These are phyloP conservation scores for Naegleria gruberi DNA, from an alignment of 208 protist genomes.

Conservation along the genomic window DNA sequence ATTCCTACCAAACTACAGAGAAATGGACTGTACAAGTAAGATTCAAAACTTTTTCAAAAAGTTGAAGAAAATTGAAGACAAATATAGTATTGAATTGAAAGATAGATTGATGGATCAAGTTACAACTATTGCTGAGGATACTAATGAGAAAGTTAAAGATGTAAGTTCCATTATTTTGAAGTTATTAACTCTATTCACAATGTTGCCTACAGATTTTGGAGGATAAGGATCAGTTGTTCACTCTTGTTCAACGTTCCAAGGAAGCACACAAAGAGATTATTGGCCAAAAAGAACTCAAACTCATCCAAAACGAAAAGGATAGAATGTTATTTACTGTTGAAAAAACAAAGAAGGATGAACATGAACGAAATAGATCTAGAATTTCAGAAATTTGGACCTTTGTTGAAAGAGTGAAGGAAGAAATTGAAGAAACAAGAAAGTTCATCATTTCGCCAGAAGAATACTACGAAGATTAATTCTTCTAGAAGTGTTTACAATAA, in stretches of 20 bases:
- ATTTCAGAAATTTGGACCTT: constrained; percentile 16
- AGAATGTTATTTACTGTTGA: neutral
- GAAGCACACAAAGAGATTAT: neutral
- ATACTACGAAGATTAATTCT: neutral
- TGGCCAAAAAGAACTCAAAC: neutral
- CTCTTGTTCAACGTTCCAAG: neutral
- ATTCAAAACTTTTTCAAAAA: constrained; percentile 1
- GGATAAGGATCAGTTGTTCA: neutral
- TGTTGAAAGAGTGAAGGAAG: neutral
- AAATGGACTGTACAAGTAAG: neutral
- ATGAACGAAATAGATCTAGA: neutral
- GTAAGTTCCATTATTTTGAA: neutral
- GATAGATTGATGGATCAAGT: neutral
- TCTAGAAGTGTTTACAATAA: too few species aligned
- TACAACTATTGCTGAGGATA: neutral
- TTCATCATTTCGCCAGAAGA: neutral
- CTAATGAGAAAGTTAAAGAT: neutral
- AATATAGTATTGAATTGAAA: neutral
- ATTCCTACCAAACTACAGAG: neutral
- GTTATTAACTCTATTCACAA: neutral
- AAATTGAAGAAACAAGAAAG: neutral
- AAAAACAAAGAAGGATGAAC: constrained; percentile 3
- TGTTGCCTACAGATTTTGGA: neutral
- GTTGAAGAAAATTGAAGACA: neutral
- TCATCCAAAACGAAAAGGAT: neutral